A percentile compares a stretch with the other conserved stretches of the same genome.
phyloP scores from a whole-genome alignment of 23 red algal species.

The Gracilaria vermiculophylla region DNA sequence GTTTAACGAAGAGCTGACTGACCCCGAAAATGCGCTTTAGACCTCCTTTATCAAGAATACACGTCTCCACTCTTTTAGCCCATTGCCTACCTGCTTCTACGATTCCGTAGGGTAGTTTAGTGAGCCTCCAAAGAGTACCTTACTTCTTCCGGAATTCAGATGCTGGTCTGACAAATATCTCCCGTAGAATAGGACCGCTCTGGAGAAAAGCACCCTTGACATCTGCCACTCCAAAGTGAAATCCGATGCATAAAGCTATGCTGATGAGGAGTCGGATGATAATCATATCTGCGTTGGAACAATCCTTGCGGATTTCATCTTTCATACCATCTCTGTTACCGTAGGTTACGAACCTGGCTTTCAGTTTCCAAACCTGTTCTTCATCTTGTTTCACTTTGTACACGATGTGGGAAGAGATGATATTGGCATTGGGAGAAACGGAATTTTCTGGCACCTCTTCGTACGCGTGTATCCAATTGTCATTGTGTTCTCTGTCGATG shows the following conservation, averaged over 20 bases:
- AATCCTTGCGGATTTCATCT: constrained; percentile 37
- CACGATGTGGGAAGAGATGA: constrained; percentile 28
- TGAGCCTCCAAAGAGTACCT: constrained; percentile 33
- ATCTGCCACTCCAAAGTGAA: constrained; percentile 18
- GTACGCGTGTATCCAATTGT: constrained; percentile 27
- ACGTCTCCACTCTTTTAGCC: neutral
- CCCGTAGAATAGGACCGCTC: constrained; percentile 18
- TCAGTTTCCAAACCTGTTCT: neutral
- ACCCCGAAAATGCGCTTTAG: constrained; percentile 16
- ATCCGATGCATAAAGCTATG: constrained; percentile 1
- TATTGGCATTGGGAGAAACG: constrained; percentile 14
- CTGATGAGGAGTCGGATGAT: constrained; percentile 27
- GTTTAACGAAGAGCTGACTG: neutral
- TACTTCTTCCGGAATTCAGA: neutral
- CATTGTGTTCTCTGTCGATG: neutral
- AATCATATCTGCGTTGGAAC: neutral
- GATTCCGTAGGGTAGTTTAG: constrained; percentile 34
- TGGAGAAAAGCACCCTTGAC: constrained; percentile 6
- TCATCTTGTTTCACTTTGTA: constrained; percentile 54
- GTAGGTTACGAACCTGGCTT: neutral
- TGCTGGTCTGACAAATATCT: constrained; percentile 30
- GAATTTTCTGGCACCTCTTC: constrained; percentile 4
- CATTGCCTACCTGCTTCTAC: constrained; percentile 23
- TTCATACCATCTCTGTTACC: constrained; percentile 18
- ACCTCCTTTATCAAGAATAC: neutral